Conservation (phyloP, 1,284 basidiomycete genomes). For the Peniophora sp. region DNA sequence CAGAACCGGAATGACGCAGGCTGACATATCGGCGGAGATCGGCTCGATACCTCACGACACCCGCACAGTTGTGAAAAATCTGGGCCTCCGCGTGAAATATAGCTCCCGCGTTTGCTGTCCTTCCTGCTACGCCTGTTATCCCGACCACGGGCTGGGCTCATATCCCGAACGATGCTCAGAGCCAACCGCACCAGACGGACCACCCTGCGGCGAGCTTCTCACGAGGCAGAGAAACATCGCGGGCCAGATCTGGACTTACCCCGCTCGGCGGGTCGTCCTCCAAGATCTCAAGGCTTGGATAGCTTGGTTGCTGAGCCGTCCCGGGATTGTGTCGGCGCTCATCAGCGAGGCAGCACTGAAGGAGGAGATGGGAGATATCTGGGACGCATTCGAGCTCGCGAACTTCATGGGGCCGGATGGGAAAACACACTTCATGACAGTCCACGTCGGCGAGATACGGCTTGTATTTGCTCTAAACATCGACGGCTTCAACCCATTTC, state of each 20-base stretch:
- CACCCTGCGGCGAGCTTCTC: background rate
- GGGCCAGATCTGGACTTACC: background rate
- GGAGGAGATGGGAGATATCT: slow-evolving; percentile 5
- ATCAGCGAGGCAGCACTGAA: background rate
- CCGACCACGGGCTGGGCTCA: background rate
- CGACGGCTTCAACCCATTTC: slow-evolving; percentile 11
- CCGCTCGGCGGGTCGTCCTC: background rate
- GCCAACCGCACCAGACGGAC: background rate
- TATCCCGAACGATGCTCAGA: background rate
- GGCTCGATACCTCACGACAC: background rate
- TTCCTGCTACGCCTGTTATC: slow-evolving; percentile 2
- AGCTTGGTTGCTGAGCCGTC: slow-evolving; percentile 3
- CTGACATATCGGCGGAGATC: background rate
- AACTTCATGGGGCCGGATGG: slow-evolving; percentile 4
- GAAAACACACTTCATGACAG: background rate
- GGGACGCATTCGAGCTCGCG: slow-evolving; percentile 5
- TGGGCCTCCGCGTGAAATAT: background rate
- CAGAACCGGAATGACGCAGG: background rate
- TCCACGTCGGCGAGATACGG: background rate
- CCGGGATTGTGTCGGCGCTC: slow-evolving; percentile 7
- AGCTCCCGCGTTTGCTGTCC: slow-evolving; percentile 6
- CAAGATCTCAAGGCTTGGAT: slow-evolving; percentile 8
- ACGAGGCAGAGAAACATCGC: background rate
- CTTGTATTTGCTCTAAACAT: slow-evolving; percentile 7
- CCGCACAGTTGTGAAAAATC: background rate